These are phyloP conservation scores for Xerocomellus intermedius DNA, from an alignment of 768 basidiomycete species.

Conservation along the genomic window DNA sequence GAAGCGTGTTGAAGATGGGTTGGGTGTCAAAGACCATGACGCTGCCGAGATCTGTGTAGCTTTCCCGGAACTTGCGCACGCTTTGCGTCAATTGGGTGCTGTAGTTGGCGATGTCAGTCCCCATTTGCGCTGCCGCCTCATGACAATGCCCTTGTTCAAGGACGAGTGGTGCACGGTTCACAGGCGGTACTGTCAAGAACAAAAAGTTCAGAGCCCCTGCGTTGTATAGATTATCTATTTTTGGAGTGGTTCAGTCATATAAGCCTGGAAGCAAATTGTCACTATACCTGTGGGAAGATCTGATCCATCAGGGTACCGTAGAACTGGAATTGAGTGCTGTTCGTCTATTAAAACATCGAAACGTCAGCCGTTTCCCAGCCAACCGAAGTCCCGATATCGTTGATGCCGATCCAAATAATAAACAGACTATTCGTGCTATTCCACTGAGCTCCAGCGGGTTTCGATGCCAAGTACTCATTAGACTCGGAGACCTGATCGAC, in stretches of 20 bases:
- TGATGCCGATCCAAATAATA: slow-evolving; percentile 71
- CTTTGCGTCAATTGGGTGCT: slow-evolving; percentile 45
- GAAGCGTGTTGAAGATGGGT: slow-evolving; percentile 55
- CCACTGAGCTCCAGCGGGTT: slow-evolving; percentile 56
- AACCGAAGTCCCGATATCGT: slow-evolving; percentile 44
- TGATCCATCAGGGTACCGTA: slow-evolving; percentile 26
- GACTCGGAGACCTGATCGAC: slow-evolving; percentile 63
- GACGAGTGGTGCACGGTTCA: slow-evolving; percentile 57
- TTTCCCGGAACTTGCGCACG: slow-evolving; percentile 39
- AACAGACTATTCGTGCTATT: slow-evolving; percentile 56
- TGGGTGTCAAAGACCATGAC: slow-evolving; percentile 55
- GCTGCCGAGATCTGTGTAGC: slow-evolving; percentile 43
- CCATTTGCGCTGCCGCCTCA: slow-evolving; percentile 27
- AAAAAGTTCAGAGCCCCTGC: slow-evolving; percentile 59
- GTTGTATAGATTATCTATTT: slow-evolving; percentile 24
- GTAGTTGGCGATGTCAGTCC: slow-evolving; percentile 44
- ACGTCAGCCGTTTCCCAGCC: not conserved
- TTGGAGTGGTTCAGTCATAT: not conserved
- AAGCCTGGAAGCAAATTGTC: not conserved
- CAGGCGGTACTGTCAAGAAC: slow-evolving; percentile 61
- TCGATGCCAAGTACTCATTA: slow-evolving; percentile 42
- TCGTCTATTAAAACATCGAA: slow-evolving; percentile 14
- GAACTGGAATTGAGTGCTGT: slow-evolving; percentile 22
- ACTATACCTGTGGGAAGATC: slow-evolving; percentile 28
- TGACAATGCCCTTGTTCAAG: slow-evolving; percentile 40